Evolutionary conservation across 2,329 filamentous ascomycete species (phyloP), one percentile per base, ranked within the genome.

Genomic region (Septoria linicola): DNA sequence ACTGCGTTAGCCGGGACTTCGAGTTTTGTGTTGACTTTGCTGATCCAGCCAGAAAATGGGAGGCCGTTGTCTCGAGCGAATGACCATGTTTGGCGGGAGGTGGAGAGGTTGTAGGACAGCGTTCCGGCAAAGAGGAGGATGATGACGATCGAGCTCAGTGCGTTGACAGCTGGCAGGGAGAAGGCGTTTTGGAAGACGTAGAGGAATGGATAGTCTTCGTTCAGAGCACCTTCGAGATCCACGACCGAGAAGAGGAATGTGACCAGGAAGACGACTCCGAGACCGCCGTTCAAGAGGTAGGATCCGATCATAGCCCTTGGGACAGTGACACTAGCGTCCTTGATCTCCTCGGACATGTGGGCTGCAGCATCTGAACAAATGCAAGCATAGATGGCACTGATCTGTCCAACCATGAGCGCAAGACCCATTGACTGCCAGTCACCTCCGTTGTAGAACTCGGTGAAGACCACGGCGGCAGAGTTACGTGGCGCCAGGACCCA

Each of bases 41-140:
- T 36, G 37, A 64, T 54, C 57, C 60, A 61, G 13, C 27, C 31
- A 3, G 51, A 53, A 41, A 57, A 60, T 2, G 62, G 62, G 1
- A 62, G 44, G 34, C 63, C 60, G 62, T 51, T 63, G 60, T 65
- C 62, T n/a, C 61, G 57, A 14, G 72, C 71, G 52, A 75, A 74
- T 0, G 72, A 72, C 58, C 60, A 57, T 20, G 57, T 68, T 65
- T 35, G 65, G 60, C 39, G 68, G 62, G 25, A 64, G 8, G 25
- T 67, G 60, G 27, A 41, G 42, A 53, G 42, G 37, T 50, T 58
- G 52, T 54, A 60, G 2, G 48, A 54, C 0, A 55, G 45, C 7
- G 59, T 58, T 7, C 57, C 57, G 8, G 55, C 54, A 21, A 61
- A 56, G 49, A 62, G 57, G 25, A 62, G 52, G 42, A 60, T 52